Evolutionary conservation across 2,329 filamentous ascomycete species (phyloP), one percentile per base, ranked within the genome.

Genomic region (Simplicillium sp.): DNA sequence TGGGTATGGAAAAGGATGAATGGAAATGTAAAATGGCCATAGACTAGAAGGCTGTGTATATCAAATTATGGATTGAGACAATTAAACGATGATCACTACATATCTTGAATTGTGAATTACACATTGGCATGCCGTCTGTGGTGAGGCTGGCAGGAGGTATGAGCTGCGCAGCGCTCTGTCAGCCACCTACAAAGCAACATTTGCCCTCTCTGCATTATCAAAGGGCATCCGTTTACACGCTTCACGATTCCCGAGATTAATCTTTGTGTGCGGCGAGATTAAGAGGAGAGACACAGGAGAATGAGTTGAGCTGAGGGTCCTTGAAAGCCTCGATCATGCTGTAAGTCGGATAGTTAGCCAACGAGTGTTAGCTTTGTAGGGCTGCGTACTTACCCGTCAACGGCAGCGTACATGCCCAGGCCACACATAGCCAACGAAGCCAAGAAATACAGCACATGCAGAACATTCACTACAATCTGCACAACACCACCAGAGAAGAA

Each of bases 281-380:
- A 15, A 48, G 40, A 16, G 47, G 46, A 13, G 45, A 49, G n/a
- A 29, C 28, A 34, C 47, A 48, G 12, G 45, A 46, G 32, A 49
- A 48, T 3, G 47, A 44, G 18, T 49, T 49, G 7, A 49, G 42
- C 41, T 49, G 47, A 7, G 47, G 41, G 11, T 47, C 37, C 15
- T 46, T 41, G 17, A 46, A 48, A n/a, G 46, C 47, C 29, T 29
- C 36, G 37, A 48, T 39, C 29, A 49, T 35, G 16, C 9, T 29
- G 11, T n/a, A 9, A 34, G 29, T 9, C 11, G 29, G 37, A 40
- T 34, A 42, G 37, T 33, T 14, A 8, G 12, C 11, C n/a, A 20
- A 14, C n/a, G n/a, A n/a, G n/a, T n/a, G n/a, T n/a, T n/a, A n/a
- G n/a, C n/a, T n/a, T n/a, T n/a, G n/a, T n/a, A n/a, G n/a, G n/a